Conservation (phyloP, 306 rosid genomes). For the Senna tora region DNA sequence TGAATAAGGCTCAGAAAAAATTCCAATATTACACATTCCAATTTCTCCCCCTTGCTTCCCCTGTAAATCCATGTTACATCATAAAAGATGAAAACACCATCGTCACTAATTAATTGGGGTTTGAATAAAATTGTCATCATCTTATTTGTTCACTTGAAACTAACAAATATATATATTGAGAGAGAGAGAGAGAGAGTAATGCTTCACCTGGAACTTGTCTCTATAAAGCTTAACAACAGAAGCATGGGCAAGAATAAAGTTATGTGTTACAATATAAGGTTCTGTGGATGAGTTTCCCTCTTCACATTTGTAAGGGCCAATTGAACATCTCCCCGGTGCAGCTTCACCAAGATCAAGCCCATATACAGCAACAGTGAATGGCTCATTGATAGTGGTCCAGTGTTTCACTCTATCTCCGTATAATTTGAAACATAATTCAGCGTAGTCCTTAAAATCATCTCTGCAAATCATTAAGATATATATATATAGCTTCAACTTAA, state of each 20-base stretch:
- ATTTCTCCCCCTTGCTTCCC: slow-evolving; percentile 48
- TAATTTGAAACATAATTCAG: slow-evolving; percentile 38
- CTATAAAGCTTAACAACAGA: slow-evolving; percentile 35
- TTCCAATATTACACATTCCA: slow-evolving; percentile 36
- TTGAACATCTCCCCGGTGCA: slow-evolving; percentile 47
- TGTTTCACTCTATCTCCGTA: slow-evolving; percentile 46
- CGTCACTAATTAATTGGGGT: too few relatives aligned
- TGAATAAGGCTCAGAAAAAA: slow-evolving; percentile 38
- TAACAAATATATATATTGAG: too few relatives aligned
- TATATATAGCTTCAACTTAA: not conserved
- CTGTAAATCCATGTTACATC: not conserved
- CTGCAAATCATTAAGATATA: slow-evolving; percentile 14
- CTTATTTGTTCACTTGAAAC: too few relatives aligned
- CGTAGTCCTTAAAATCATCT: slow-evolving; percentile 41
- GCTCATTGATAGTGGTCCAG: slow-evolving; percentile 51
- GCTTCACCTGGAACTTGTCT: slow-evolving; percentile 38
- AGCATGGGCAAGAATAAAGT: slow-evolving; percentile 48
- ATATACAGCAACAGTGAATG: slow-evolving; percentile 8
- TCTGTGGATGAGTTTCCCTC: slow-evolving; percentile 43
- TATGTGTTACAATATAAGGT: slow-evolving; percentile 47
- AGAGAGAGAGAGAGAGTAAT: too few relatives aligned
- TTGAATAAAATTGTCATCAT: too few relatives aligned
- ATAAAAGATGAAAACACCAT: too few relatives aligned
- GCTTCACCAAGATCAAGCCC: slow-evolving; percentile 40
- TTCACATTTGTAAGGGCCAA: not conserved